Evolutionary conservation across 1,284 basidiomycete species (phyloP).

Genomic region (Puccinia hordei): DNA sequence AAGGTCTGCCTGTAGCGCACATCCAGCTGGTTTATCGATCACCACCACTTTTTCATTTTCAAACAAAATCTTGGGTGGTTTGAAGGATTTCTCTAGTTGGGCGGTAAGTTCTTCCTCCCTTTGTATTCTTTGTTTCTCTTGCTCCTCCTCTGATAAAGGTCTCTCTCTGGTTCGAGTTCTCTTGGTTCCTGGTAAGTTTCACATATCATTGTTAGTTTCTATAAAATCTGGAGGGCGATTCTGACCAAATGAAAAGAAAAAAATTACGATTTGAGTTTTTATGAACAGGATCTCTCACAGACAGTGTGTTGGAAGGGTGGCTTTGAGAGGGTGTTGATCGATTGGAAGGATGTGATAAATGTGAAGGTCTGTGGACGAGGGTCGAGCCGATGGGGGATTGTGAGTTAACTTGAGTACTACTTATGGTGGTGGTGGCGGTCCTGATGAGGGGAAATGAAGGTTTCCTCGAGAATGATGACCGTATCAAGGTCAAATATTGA

Average conservation of each 20-base stretch:
- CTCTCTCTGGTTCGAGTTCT: background rate
- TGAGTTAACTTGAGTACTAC: background rate
- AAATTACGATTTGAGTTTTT: background rate
- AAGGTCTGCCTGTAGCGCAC: conserved; percentile 32
- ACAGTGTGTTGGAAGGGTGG: background rate
- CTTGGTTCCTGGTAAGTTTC: background rate
- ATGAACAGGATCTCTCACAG: background rate
- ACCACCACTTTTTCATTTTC: conserved; percentile 38
- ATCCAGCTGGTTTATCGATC: conserved; percentile 41
- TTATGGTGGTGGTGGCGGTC: background rate
- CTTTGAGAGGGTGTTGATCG: background rate
- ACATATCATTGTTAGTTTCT: background rate
- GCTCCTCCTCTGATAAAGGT: conserved; percentile 17
- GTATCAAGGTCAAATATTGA: background rate
- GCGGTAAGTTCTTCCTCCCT: conserved; percentile 7
- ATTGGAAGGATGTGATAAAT: background rate
- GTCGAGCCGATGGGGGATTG: background rate
- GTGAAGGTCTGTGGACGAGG: no score
- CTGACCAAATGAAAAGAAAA: background rate
- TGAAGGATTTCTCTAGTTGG: conserved; percentile 1
- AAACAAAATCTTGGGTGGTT: conserved; percentile 27
- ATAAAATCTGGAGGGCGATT: background rate
- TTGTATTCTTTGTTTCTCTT: background rate
- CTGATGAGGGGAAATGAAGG: background rate
- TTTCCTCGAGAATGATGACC: background rate